These are phyloP conservation scores for Taxillus chinensis DNA, from an alignment of 164 flowering plant genomes.

Conservation along the genomic window DNA sequence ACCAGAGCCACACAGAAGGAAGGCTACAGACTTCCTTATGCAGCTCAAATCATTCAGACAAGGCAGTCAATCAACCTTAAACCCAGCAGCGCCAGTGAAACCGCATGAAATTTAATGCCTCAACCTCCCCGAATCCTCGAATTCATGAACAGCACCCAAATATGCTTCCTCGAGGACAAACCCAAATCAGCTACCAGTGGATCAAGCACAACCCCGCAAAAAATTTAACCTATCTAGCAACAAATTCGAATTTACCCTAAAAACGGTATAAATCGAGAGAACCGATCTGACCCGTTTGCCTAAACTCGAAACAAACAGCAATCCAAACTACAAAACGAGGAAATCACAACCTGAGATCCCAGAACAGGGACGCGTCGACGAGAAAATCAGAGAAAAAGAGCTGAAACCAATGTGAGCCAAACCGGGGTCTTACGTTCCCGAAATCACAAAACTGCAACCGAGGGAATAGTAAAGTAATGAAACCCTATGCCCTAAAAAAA, in stretches of 20 bases:
- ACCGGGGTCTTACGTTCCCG: slow-evolving; percentile 2
- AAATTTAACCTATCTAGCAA: neutral
- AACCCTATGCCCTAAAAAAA: slow-evolving; percentile 29
- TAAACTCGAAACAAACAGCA: too few relatives aligned
- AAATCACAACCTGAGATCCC: too few relatives aligned
- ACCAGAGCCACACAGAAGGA: neutral
- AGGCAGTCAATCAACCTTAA: neutral
- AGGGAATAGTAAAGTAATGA: slow-evolving; percentile 16
- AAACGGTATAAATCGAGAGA: too few relatives aligned
- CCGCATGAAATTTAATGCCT: neutral
- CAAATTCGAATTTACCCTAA: neutral
- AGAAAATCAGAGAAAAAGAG: too few relatives aligned
- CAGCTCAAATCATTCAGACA: neutral
- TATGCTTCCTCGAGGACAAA: too few relatives aligned
- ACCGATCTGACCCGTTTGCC: too few relatives aligned
- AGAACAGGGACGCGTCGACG: too few relatives aligned
- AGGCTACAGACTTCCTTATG: neutral
- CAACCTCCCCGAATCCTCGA: neutral
- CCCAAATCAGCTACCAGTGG: too few relatives aligned
- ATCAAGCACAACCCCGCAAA: too few relatives aligned
- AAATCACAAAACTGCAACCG: slow-evolving; percentile 13
- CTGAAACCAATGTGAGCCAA: neutral
- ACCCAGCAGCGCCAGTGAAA: slow-evolving; percentile 1
- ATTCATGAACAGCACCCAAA: too few relatives aligned
- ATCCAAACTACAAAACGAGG: too few relatives aligned